phyloP scores from a whole-genome alignment of 1,284 basidiomycete species.

The Ustilago sp. region DNA sequence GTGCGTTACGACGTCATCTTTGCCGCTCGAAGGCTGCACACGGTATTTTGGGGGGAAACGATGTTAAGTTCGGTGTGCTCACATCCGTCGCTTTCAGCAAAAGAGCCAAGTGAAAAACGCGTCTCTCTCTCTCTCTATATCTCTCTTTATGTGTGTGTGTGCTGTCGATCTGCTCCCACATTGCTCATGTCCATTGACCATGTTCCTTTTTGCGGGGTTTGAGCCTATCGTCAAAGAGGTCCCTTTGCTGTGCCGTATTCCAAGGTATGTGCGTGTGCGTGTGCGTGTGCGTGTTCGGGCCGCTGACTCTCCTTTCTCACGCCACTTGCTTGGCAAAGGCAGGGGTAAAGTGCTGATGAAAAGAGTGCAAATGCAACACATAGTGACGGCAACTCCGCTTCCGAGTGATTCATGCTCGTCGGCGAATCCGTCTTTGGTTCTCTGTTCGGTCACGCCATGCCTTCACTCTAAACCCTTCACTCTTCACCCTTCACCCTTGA shows the following conservation, averaged over 20 bases:
- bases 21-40: slow-evolving; percentile 1
- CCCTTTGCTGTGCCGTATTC: neutral
- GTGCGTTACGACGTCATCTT: slow-evolving; percentile 18
- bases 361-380: neutral
- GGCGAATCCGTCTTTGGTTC: neutral
- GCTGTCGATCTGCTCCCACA: too few relatives aligned
- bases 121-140: too few relatives aligned
- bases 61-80: neutral
- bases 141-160: too few relatives aligned
- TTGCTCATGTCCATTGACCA: too few relatives aligned
- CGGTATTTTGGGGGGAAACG: neutral
- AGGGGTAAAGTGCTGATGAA: neutral
- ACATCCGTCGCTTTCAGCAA: neutral
- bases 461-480: neutral
- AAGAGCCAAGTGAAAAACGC: neutral
- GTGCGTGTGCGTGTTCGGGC: too few relatives aligned
- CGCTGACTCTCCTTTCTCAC: neutral
- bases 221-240: too few relatives aligned
- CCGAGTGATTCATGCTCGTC: neutral
- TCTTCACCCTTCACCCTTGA: neutral
- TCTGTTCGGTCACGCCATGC: neutral
- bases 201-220: too few relatives aligned
- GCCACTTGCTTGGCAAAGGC: neutral
- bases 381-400: slow-evolving; percentile 1
- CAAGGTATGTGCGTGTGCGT: neutral